Evolutionary conservation across 2,329 filamentous ascomycete genomes (phyloP).

Genomic region (Aureobasidium sp.): DNA sequence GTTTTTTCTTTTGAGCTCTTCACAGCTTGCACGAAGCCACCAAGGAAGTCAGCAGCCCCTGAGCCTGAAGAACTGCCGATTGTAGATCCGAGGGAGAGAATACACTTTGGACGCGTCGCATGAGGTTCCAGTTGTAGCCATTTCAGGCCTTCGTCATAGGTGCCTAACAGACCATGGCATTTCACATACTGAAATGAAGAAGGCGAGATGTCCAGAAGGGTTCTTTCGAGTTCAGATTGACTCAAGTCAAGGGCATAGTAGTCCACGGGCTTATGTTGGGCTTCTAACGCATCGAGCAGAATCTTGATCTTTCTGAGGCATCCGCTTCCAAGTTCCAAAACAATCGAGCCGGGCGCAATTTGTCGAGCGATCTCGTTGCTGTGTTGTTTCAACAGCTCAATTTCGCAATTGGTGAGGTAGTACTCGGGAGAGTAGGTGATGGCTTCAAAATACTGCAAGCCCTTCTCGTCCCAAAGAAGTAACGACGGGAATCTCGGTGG

Average conservation of each 20-base stretch:
- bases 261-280: neutral
- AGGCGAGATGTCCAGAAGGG: neutral
- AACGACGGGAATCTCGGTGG: neutral
- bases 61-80: neutral
- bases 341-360: neutral
- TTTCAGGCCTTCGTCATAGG: neutral
- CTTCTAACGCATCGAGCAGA: neutral
- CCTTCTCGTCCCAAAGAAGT: slow-evolving; percentile 10
- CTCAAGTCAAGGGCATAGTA: slow-evolving; percentile 8
- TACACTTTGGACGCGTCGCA: neutral
- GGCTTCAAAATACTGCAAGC: neutral
- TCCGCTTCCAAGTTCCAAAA: neutral
- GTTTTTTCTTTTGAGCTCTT: neutral
- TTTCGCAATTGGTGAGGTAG: slow-evolving; percentile 8
- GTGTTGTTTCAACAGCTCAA: neutral
- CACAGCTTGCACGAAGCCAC: neutral
- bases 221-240: neutral
- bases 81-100: neutral
- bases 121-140: neutral
- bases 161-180: neutral
- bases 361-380: neutral
- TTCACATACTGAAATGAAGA: neutral
- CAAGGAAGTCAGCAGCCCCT: neutral
- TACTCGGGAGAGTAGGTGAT: slow-evolving; percentile 2
- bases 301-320: slow-evolving; percentile 6